A percentile compares a stretch with the other conserved stretches of the same genome.
These are phyloP conservation scores for Microsporum canis DNA, from an alignment of 2,329 filamentous ascomycete genomes.

Conservation along the genomic window DNA sequence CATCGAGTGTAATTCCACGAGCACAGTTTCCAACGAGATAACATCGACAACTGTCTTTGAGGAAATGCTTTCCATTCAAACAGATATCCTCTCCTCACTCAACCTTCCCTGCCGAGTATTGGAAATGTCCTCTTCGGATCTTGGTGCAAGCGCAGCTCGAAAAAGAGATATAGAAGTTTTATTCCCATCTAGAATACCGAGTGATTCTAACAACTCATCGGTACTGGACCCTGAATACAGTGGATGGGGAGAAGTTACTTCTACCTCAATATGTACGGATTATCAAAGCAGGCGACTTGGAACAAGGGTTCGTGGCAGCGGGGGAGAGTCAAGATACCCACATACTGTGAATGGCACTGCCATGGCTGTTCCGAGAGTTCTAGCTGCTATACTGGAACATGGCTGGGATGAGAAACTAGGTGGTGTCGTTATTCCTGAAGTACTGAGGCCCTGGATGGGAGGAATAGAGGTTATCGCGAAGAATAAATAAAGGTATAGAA, in stretches of 20 bases:
- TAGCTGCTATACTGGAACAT: slow-evolving; percentile 83
- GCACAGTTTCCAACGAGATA: slow-evolving; percentile 10
- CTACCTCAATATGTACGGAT: slow-evolving; percentile 81
- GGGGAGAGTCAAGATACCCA: slow-evolving; percentile 54
- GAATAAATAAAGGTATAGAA: not conserved
- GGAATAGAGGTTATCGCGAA: slow-evolving; percentile 53
- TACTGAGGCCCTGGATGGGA: slow-evolving; percentile 74
- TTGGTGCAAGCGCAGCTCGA: slow-evolving; percentile 74
- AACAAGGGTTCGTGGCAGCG: slow-evolving; percentile 53
- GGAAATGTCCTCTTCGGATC: slow-evolving; percentile 80
- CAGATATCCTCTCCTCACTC: slow-evolving; percentile 64
- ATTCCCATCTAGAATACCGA: slow-evolving; percentile 57
- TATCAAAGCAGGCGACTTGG: slow-evolving; percentile 79
- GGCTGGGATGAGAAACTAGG: slow-evolving; percentile 64
- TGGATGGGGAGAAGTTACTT: slow-evolving; percentile 91
- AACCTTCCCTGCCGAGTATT: slow-evolving; percentile 77
- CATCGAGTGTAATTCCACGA: slow-evolving; percentile 10
- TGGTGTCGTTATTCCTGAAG: slow-evolving; percentile 64
- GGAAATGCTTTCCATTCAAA: slow-evolving; percentile 80
- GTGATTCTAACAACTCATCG: not conserved
- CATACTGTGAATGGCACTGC: slow-evolving; percentile 93
- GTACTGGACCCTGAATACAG: not conserved
- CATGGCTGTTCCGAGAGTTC: slow-evolving; percentile 74
- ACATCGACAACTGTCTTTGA: slow-evolving; percentile 49
- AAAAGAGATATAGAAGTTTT: slow-evolving; percentile 92